Conservation (phyloP, 176 grass and related monocot species). For the Zea luxurians region DNA sequence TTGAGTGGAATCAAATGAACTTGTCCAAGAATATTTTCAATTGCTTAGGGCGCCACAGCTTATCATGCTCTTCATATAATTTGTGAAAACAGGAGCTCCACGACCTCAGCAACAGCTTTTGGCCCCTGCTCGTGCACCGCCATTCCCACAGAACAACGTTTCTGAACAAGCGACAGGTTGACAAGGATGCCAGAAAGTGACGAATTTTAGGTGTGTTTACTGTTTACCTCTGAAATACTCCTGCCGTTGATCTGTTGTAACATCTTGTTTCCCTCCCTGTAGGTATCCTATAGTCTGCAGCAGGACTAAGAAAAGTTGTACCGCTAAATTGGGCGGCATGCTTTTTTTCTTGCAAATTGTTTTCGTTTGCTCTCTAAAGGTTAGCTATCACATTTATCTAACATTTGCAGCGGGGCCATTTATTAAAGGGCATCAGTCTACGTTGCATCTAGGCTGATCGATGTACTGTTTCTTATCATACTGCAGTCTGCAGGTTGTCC, state of each 20-base stretch:
- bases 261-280: neutral
- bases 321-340: constrained; percentile 60
- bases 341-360: constrained; percentile 72
- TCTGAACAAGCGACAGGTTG: constrained; percentile 62
- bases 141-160: constrained; percentile 49
- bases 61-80: neutral
- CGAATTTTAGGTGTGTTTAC: constrained; percentile 41
- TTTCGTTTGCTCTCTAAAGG: constrained; percentile 64
- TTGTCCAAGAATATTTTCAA: neutral
- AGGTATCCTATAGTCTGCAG: constrained; percentile 65
- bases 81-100: constrained; percentile 45
- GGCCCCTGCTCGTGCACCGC: constrained; percentile 48
- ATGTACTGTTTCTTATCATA: constrained; percentile 8
- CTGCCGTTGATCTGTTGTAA: constrained; percentile 5
- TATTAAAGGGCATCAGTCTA: too few species aligned
- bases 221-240: neutral
- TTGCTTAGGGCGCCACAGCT: neutral
- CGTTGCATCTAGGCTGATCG: neutral
- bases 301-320: constrained; percentile 67
- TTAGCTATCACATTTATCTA: constrained; percentile 19
- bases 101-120: constrained; percentile 58
- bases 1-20: neutral
- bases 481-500: constrained; percentile 42
- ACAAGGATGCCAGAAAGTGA: constrained; percentile 36
- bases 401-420: neutral